These are phyloP conservation scores for Lepidium didymum DNA, from an alignment of 345 rosid genomes.

Conservation along the genomic window DNA sequence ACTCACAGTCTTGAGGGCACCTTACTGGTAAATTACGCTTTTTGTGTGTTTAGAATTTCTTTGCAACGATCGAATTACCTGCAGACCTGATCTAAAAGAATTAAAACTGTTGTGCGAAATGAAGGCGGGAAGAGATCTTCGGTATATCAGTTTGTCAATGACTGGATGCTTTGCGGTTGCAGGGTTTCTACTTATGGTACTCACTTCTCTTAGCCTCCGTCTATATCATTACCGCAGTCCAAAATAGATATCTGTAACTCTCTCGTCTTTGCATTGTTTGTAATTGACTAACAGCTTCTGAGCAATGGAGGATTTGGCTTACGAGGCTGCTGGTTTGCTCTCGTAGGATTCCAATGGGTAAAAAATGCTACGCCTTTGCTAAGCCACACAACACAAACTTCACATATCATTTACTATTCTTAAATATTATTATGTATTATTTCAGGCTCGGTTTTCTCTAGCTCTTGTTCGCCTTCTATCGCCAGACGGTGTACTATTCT, in stretches of 20 bases:
- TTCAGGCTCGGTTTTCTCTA: slow-evolving; percentile 57
- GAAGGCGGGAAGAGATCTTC: slow-evolving; percentile 87
- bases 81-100: slow-evolving; percentile 1
- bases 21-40: slow-evolving; percentile 45
- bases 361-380: not conserved
- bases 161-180: slow-evolving; percentile 58
- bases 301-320: slow-evolving; percentile 56
- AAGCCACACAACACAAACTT: not conserved
- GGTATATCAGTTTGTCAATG: slow-evolving; percentile 61
- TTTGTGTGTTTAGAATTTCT: not conserved
- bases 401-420: not conserved
- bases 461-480: slow-evolving; percentile 56
- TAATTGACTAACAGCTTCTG: slow-evolving; percentile 36
- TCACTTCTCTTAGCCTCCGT: not conserved
- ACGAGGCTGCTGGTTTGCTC: slow-evolving; percentile 63
- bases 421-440: not conserved
- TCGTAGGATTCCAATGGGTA: slow-evolving; percentile 81
- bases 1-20: slow-evolving; percentile 86
- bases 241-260: not conserved
- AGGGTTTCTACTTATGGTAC: slow-evolving; percentile 53
- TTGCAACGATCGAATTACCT: not conserved
- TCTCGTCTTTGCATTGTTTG: not conserved
- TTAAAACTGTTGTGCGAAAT: not conserved
- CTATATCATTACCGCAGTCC: not conserved
- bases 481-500: slow-evolving; percentile 42